Evolutionary conservation across 306 rosid species (phyloP), one percentile per base, ranked within the genome.

Genomic region (Ormosia emarginata): DNA sequence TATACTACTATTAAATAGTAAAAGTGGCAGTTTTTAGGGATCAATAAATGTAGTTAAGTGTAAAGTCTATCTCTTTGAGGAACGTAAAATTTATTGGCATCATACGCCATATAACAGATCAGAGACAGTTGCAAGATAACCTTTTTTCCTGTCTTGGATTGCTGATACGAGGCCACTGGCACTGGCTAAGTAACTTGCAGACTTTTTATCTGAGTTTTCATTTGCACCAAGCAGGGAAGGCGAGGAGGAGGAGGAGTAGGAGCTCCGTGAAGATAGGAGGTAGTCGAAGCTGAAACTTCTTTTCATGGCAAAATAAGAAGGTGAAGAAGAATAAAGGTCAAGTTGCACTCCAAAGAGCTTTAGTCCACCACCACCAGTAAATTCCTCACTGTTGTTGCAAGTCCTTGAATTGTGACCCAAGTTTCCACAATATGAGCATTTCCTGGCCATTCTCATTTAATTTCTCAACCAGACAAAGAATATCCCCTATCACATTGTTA

Each of bases 371-470:
- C 91, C 87, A 70, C 67, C 73, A 64, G 14, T 17, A 7, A 61
- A 79, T 39, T 44, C 79, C 39, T 41, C 84, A 77, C 61, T 78
- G 39, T 53, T 65, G 15, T 88, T 74, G 84, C 97, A 95, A 65
- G 97, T 95, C 52, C 98, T 91, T 52, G 98, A 90, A 87, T 95
- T 95, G 81, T 95, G 98, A 75, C 98, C 98, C 39, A 87, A 77
- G 80, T 86, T 90, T 75, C 97, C 97, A 91, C 98, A 95, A 80
- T 89, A 97, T 37, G 98, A 89, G 80, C 98, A 95, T 88, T 95
- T 93, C 82, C 97, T 90, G 3, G 91, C 92, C 92, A 93, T 91
- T 81, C 87, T 84, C 82, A 82, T 87, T 24, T 24, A 24, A 24
- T 24, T 88, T 81, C 83, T 79, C 73, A 80, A 80, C 37, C 39